Conservation (phyloP, 2,329 filamentous ascomycete species). For the Ophidiomyces ophidiicola region DNA sequence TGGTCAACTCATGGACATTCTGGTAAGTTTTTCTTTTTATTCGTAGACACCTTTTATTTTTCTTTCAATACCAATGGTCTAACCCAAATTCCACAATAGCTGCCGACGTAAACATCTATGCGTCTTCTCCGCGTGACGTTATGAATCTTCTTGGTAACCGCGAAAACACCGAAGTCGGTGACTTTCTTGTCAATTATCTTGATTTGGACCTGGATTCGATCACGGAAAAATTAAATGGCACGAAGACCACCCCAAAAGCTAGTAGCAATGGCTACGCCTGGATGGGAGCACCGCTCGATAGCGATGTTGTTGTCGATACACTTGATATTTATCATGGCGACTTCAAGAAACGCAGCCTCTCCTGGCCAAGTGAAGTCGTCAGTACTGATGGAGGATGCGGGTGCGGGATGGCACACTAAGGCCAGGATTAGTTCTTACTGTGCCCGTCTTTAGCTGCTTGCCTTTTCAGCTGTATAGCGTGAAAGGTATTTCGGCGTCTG, state of each 20-base stretch:
- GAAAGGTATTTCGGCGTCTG: too few relatives aligned
- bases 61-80: neutral
- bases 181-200: constrained; percentile 68
- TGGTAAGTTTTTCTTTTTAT: constrained; percentile 22
- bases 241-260: constrained; percentile 15
- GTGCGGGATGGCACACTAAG: constrained; percentile 20
- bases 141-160: constrained; percentile 66
- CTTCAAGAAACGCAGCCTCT: constrained; percentile 23
- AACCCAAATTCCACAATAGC: constrained; percentile 34
- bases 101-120: constrained; percentile 94
- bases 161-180: constrained; percentile 86
- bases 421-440: constrained; percentile 4
- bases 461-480: neutral
- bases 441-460: neutral
- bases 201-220: constrained; percentile 65
- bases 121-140: constrained; percentile 53
- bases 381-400: constrained; percentile 22
- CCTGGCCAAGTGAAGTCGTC: constrained; percentile 19
- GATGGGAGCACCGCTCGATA: constrained; percentile 32
- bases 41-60: neutral
- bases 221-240: constrained; percentile 55
- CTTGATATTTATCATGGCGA: constrained; percentile 36
- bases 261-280: constrained; percentile 22
- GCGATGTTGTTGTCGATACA: constrained; percentile 28
- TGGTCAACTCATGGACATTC: constrained; percentile 93